A percentile compares a stretch with the other conserved stretches of the same genome.
These are phyloP conservation scores for Pichia membranifaciens DNA, from an alignment of 805 yeast genomes.

Conservation along the genomic window DNA sequence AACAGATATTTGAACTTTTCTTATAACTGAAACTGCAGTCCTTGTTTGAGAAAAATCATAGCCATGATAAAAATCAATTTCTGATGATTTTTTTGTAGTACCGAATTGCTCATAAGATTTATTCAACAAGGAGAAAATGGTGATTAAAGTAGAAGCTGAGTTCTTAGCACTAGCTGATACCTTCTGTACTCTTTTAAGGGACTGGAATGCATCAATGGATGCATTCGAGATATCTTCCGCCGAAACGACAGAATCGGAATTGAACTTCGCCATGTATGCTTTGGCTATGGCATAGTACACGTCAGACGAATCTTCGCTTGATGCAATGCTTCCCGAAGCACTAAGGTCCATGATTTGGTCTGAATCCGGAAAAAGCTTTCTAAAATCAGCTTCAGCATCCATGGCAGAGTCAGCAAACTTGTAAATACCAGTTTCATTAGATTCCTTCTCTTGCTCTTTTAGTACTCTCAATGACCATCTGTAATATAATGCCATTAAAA, in stretches of 20 bases:
- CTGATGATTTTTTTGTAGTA: conserved; percentile 17
- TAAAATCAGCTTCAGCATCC: conserved; percentile 77
- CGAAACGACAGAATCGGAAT: conserved; percentile 8
- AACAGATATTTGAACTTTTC: conserved; percentile 40
- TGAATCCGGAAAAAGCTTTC: conserved; percentile 77
- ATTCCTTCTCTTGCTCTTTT: conserved; percentile 57
- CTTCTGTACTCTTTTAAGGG: conserved; percentile 23
- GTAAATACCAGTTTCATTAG: conserved; percentile 57
- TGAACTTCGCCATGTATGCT: conserved; percentile 41
- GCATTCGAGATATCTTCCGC: conserved; percentile 34
- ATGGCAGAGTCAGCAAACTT: conserved; percentile 56
- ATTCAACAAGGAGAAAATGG: conserved; percentile 32
- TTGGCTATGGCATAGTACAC: conserved; percentile 44
- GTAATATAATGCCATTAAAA: conserved; percentile 59
- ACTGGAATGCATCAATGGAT: conserved; percentile 25
- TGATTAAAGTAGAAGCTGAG: conserved; percentile 29
- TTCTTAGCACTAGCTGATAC: conserved; percentile 20
- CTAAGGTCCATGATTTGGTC: conserved; percentile 52
- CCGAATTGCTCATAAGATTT: conserved; percentile 29
- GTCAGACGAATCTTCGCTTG: conserved; percentile 35
- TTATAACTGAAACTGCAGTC: conserved; percentile 47
- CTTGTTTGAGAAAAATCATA: conserved; percentile 54
- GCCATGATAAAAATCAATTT: conserved; percentile 62
- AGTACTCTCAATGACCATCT: conserved; percentile 76
- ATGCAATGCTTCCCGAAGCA: conserved; percentile 19